These are phyloP conservation scores for Phaeophleospora eucalypticola DNA, from an alignment of 2,329 filamentous ascomycete species.

Conservation along the genomic window DNA sequence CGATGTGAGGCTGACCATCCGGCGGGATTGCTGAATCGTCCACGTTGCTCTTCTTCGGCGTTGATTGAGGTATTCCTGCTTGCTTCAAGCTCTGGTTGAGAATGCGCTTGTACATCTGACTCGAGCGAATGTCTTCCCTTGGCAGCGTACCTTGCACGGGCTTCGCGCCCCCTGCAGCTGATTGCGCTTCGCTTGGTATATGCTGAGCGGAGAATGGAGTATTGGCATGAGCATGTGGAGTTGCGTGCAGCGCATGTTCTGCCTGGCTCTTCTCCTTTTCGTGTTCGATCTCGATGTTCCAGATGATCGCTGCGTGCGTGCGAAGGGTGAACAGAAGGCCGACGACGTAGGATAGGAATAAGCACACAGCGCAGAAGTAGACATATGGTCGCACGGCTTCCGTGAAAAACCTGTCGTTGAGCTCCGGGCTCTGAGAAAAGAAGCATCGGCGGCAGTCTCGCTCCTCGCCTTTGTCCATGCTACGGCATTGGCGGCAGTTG, in stretches of 20 bases:
- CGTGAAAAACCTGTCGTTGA: conserved; percentile 83
- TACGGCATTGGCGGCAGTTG: conserved; percentile 63
- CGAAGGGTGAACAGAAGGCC: conserved; percentile 92
- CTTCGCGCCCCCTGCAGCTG: conserved; percentile 5
- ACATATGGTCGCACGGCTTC: conserved; percentile 91
- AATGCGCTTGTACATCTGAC: conserved; percentile 87
- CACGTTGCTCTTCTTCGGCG: conserved; percentile 31
- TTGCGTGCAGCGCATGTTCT: conserved; percentile 1
- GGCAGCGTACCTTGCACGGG: conserved; percentile 11
- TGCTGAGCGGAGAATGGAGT: conserved; percentile 14
- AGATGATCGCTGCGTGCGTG: conserved; percentile 94
- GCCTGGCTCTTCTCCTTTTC: conserved; percentile 44
- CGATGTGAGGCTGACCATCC: conserved; percentile 59
- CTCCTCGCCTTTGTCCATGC: conserved; percentile 44
- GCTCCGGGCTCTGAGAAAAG: conserved; percentile 80
- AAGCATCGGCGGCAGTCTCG: conserved; percentile 89
- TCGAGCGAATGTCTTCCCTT: conserved; percentile 72
- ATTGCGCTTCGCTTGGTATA: conserved; percentile 2
- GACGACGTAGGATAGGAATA: conserved; percentile 91
- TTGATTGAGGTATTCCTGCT: conserved; percentile 62
- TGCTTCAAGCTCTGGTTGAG: conserved; percentile 85
- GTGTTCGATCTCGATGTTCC: conserved; percentile 70
- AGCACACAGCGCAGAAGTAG: conserved; percentile 75
- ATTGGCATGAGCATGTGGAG: conserved; percentile 14
- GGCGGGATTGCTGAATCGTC: conserved; percentile 13